Conservation (phyloP, 2,329 filamentous ascomycete genomes). For the Epichloe baconii region DNA sequence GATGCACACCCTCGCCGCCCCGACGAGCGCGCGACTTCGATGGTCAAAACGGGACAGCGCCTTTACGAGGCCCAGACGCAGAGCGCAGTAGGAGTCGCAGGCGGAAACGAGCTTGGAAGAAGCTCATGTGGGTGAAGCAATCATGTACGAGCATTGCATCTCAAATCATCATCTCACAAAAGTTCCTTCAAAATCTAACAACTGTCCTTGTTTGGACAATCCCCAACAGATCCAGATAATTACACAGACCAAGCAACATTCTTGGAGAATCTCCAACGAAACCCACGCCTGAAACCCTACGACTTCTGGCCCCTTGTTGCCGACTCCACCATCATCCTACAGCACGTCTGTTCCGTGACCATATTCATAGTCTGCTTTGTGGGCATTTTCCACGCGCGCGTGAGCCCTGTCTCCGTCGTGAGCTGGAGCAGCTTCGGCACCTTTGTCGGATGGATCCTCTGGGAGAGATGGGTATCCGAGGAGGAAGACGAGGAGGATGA, state of each 20-base stretch:
- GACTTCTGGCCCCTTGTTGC: conserved; percentile 96
- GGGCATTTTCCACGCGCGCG: conserved; percentile 72
- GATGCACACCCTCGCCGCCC: conserved; percentile 64
- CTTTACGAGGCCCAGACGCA: conserved; percentile 32
- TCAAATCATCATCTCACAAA: neutral
- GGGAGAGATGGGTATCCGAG: conserved; percentile 80
- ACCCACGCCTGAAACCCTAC: conserved; percentile 85
- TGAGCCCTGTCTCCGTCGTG: conserved; percentile 83
- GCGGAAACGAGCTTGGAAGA: conserved; percentile 74
- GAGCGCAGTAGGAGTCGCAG: conserved; percentile 53
- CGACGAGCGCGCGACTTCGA: conserved; percentile 27
- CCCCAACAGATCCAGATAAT: conserved; percentile 75
- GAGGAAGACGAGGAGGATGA: conserved; percentile 41
- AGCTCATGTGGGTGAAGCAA: conserved; percentile 95
- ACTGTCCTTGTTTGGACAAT: neutral
- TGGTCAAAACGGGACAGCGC: conserved; percentile 21
- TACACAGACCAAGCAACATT: conserved; percentile 97
- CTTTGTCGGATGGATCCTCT: conserved; percentile 76
- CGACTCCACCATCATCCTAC: conserved; percentile 90
- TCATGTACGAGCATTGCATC: conserved; percentile 46
- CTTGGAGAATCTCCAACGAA: conserved; percentile 87
- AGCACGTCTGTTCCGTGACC: conserved; percentile 88
- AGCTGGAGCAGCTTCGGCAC: conserved; percentile 74
- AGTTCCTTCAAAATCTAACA: neutral
- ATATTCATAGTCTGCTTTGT: conserved; percentile 93